Evolutionary conservation across 176 grass and related monocot species (phyloP), one percentile per base, ranked within the genome.

Genomic region (Raddia distichophylla): DNA sequence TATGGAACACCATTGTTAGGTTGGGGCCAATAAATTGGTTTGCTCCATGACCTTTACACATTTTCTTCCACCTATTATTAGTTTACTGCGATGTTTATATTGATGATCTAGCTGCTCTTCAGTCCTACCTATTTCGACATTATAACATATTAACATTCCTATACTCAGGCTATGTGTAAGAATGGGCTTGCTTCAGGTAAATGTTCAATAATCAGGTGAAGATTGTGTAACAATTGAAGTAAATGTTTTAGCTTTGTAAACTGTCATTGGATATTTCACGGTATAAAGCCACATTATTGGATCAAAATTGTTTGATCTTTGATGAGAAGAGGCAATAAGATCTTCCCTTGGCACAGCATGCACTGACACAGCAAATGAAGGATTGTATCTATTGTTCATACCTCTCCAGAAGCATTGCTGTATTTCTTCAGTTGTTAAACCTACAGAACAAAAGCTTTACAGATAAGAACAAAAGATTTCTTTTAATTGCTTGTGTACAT

Each of bases 401-500:
- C 96, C 96, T 95, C 89, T 95, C 96, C 96, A 99, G 71, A 99
- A 99, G 76, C 96, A 99, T 34, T 86, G 83, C 61, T 99, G 96
- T 93, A 95, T 85, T 89, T 86, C 86, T 84, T 91, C 88, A 58
- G 96, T 95, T 82, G 87, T 87, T 80, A 99, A 64, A 85, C 96
- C 96, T 99, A 85, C 45, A 76, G 77, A 83, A 80, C 47, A 34
- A 64, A 91, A 82, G 83, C 47, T 80, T 63, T 49, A 42, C 67
- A 71, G 17, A 61, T 70, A 51, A 74, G 75, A 27, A 27, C 27
- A 27, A 27, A 27, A 27, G 0, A 70, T 75, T 79, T 81, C 7
- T 62, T 84, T 34, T 10, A 73, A 76, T 82, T 76, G 46, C 72
- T 63, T 77, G 45, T 73, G 63, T 17, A 67, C 73, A 50, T 16